Percentiles rank a stretch among this genome's conserved stretches.
phyloP scores from a whole-genome alignment of 2,329 filamentous ascomycete genomes.

The Coleophoma cylindrospora region DNA sequence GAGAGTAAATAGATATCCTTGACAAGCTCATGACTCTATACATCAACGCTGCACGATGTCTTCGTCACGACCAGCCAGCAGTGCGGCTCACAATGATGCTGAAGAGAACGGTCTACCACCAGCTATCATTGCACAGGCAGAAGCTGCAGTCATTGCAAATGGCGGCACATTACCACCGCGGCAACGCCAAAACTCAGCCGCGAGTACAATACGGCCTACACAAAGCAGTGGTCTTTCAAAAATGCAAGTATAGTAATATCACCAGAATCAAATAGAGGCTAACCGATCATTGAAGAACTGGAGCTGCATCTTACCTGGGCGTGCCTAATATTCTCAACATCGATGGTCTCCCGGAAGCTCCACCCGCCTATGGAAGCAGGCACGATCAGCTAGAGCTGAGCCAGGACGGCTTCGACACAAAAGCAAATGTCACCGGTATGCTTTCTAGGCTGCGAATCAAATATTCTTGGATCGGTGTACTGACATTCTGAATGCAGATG shows the following conservation, averaged over 20 bases:
- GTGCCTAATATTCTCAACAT: slow-evolving; percentile 12
- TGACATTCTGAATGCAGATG: slow-evolving; percentile 38
- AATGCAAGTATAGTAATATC: neutral
- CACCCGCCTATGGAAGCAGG: slow-evolving; percentile 54
- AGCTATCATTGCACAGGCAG: slow-evolving; percentile 9
- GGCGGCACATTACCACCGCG: neutral
- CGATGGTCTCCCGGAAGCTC: slow-evolving; percentile 21
- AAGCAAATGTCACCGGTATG: slow-evolving; percentile 51
- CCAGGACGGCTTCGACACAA: slow-evolving; percentile 58
- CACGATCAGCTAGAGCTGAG: slow-evolving; percentile 53
- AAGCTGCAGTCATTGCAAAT: slow-evolving; percentile 9
- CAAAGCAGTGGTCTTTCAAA: neutral
- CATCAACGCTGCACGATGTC: neutral
- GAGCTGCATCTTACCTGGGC: slow-evolving; percentile 6
- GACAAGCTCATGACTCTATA: no score
- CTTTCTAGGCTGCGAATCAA: slow-evolving; percentile 1
- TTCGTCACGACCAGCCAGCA: neutral
- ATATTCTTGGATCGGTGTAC: neutral
- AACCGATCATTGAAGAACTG: no score
- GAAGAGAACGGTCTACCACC: slow-evolving; percentile 5
- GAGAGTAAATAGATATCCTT: no score
- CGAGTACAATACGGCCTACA: neutral
- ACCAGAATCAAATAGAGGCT: no score
- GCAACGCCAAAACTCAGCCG: neutral
- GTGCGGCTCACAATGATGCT: slow-evolving; percentile 20